phyloP scores from a whole-genome alignment of 106 monocot species.

The Platanthera guangdongensis region DNA sequence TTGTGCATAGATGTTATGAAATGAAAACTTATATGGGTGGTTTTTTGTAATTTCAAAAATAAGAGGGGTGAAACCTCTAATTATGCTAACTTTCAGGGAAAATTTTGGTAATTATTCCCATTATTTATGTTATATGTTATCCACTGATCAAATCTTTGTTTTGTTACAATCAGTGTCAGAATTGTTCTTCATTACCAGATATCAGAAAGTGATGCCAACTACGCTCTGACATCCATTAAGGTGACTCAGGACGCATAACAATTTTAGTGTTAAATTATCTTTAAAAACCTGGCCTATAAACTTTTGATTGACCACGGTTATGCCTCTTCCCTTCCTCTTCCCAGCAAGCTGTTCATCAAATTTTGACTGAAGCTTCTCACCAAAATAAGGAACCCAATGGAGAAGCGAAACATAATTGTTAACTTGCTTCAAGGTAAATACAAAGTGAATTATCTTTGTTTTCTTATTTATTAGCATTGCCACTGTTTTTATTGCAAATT shows the following conservation, averaged over 20 bases:
- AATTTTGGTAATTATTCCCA: too few species aligned
- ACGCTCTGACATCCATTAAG: slow-evolving; percentile 70
- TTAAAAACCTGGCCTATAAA: background rate
- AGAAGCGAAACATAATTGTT: background rate
- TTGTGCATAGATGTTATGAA: too few species aligned
- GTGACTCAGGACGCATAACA: slow-evolving; percentile 14
- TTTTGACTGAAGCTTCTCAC: slow-evolving; percentile 17
- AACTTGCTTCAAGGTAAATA: background rate
- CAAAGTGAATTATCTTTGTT: too few species aligned
- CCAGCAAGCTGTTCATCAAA: slow-evolving; percentile 53
- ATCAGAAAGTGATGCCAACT: slow-evolving; percentile 76
- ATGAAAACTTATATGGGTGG: too few species aligned
- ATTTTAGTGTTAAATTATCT: background rate
- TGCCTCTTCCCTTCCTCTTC: slow-evolving; percentile 13
- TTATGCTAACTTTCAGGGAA: too few species aligned
- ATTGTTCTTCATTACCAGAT: slow-evolving; percentile 85
- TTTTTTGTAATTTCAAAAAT: too few species aligned
- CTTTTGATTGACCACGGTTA: background rate
- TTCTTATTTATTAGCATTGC: too few species aligned
- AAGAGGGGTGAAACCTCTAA: too few species aligned
- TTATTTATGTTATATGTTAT: background rate
- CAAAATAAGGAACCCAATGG: slow-evolving; percentile 7
- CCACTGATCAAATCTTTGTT: background rate
- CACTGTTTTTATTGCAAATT: too few species aligned
- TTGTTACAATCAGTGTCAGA: slow-evolving; percentile 43